These are phyloP conservation scores for Trichoderma koningii DNA, from an alignment of 2,329 filamentous ascomycete species.

Conservation along the genomic window DNA sequence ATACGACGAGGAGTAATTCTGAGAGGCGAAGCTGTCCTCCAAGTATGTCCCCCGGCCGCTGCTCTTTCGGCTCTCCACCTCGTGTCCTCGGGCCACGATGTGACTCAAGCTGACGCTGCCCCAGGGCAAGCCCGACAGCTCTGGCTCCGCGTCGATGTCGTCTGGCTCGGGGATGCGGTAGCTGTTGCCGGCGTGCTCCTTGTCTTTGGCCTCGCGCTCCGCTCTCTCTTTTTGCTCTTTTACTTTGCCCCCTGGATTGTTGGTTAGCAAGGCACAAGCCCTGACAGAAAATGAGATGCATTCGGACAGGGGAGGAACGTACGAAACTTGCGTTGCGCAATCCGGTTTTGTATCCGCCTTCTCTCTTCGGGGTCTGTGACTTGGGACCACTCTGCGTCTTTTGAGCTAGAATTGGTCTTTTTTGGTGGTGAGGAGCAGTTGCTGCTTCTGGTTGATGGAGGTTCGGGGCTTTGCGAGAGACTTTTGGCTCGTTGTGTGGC, in stretches of 20 bases:
- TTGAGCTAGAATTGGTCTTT: constrained; percentile 46
- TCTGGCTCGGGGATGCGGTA: constrained; percentile 63
- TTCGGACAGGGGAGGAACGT: constrained; percentile 38
- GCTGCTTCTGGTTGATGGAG: constrained; percentile 35
- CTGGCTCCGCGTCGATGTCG: constrained; percentile 54
- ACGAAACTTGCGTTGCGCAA: constrained; percentile 77
- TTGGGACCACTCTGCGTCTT: constrained; percentile 67
- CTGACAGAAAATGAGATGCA: neutral
- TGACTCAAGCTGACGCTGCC: constrained; percentile 65
- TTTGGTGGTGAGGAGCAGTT: constrained; percentile 40
- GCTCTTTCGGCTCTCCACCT: constrained; percentile 49
- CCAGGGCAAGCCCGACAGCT: constrained; percentile 70
- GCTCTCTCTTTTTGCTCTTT: constrained; percentile 67
- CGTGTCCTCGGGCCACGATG: constrained; percentile 54
- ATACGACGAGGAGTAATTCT: constrained; percentile 36
- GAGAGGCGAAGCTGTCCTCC: constrained; percentile 39
- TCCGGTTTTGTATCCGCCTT: constrained; percentile 73
- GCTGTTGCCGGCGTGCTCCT: constrained; percentile 62
- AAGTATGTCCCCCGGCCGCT: constrained; percentile 44
- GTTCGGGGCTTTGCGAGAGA: constrained; percentile 31
- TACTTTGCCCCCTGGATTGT: constrained; percentile 63
- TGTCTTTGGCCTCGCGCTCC: constrained; percentile 65
- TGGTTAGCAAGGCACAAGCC: constrained; percentile 23
- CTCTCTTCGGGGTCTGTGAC: constrained; percentile 71
- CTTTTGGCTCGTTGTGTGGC: constrained; percentile 32